Base-by-base conservation (phyloP, 257 asterid species). In the Penstemon newberryi region DNA sequence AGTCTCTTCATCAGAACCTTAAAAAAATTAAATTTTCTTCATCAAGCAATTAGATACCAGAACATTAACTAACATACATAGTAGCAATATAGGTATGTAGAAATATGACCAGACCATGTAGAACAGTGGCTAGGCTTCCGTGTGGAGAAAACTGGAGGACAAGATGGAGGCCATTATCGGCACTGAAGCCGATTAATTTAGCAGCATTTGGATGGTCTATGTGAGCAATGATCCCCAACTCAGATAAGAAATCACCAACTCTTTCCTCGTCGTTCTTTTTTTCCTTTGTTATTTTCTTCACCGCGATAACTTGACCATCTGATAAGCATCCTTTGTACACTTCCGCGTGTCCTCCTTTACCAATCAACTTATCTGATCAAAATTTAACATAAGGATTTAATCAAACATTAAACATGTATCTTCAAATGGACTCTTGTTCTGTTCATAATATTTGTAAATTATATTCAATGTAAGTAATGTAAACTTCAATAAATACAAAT, bases 341-440 rank as follows among this genome's bases (percentile, higher is more conserved):
- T 78, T 84, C 88, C 41, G 99, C 97, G 70, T 91, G 96, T 6
- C 99, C 99, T 5, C 97, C 99, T 89, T 91, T 86, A 59, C 99
- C 99, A 44, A 94, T 79, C 80, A 92, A 58, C 70, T 86, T 86
- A 70, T 86, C 98, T 91, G 53, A 42, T 57, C 61, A 63, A 42
- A 50, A 15, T 15, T 15, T 15, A 15, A 15, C 18, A 15, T 18
- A 43, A 68, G 53, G 47, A 33, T 50, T 36, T 64, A 33, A 65
- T 45, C 57, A 53, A 51, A 70, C 60, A 78, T 43, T 56, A 47
- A 53, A 41, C 71, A 65, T 56, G 46, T 11, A 39, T 41, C 19
- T 39, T 6, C 41, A 59, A 47, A 37, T 56, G 8, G 71, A 63
- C 53, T 42, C 42, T 13, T 19, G 51, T 56, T 65, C 10, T 66